phyloP scores from a whole-genome alignment of 176 grass and related monocot genomes.

The Oryza australiensis region DNA sequence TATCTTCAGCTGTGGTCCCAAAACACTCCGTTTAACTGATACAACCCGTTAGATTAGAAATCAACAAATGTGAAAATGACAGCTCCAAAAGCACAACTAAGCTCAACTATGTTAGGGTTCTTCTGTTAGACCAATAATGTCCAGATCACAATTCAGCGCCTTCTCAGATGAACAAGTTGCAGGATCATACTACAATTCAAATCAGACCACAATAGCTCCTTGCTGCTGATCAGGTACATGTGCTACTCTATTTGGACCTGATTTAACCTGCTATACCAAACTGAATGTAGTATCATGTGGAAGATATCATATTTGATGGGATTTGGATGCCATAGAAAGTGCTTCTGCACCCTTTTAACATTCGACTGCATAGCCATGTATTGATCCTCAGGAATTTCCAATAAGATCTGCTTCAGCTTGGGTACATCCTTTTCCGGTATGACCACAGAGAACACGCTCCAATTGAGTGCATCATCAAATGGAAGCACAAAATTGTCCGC shows the following conservation, averaged over 20 bases:
- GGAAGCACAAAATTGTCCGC: constrained; percentile 87
- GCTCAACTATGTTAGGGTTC: constrained; percentile 15
- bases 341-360: constrained; percentile 75
- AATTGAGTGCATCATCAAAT: constrained; percentile 67
- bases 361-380: constrained; percentile 67
- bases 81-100: background rate
- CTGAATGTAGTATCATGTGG: constrained; percentile 86
- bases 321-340: constrained; percentile 79
- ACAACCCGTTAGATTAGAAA: background rate
- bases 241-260: constrained; percentile 41
- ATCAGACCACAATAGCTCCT: background rate
- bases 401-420: constrained; percentile 72
- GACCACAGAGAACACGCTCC: constrained; percentile 67
- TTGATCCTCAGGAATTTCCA: constrained; percentile 38
- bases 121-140: constrained; percentile 3
- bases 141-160: background rate
- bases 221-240: constrained; percentile 7
- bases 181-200: background rate
- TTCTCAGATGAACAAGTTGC: background rate
- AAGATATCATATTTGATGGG: constrained; percentile 80
- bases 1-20: background rate
- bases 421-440: constrained; percentile 67
- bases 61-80: background rate
- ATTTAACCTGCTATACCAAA: constrained; percentile 82
- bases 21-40: background rate